Evolutionary conservation across 176 grass and related monocot species (phyloP).

Genomic region (Miscanthus lutarioriparius): DNA sequence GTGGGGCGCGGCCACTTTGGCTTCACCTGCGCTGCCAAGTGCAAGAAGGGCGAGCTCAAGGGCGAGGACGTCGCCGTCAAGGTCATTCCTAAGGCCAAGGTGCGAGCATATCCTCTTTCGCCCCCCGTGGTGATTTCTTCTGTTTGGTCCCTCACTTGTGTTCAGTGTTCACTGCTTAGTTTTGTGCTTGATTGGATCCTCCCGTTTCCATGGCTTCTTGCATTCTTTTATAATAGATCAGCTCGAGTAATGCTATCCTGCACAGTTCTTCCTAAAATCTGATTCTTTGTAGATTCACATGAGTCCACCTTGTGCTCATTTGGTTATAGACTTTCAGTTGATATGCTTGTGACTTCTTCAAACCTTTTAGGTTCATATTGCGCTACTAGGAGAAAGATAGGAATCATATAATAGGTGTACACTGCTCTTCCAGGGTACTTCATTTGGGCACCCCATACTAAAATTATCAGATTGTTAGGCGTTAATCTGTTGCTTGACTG

Average conservation of each 20-base stretch:
- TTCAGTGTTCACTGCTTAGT: background rate
- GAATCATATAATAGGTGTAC: background rate
- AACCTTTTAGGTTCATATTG: background rate
- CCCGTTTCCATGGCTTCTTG: background rate
- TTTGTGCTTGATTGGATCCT: constrained; percentile 1
- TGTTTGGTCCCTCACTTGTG: background rate
- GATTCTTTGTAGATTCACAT: background rate
- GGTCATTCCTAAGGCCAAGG: constrained; percentile 86
- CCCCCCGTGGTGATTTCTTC: background rate
- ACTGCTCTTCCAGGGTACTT: constrained; percentile 7
- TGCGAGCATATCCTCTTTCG: constrained; percentile 12
- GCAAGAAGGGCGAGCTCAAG: constrained; percentile 81
- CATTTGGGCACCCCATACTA: background rate
- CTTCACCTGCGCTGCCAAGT: constrained; percentile 72
- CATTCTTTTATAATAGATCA: constrained; percentile 9
- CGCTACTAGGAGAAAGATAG: background rate
- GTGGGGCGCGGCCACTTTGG: constrained; percentile 84
- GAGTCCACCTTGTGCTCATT: constrained; percentile 1
- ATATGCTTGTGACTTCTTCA: background rate
- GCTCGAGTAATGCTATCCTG: constrained; percentile 3
- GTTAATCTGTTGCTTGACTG: constrained; percentile 1
- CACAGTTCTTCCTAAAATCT: background rate
- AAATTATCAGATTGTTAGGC: background rate
- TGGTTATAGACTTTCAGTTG: background rate
- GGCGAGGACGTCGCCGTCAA: constrained; percentile 84